Conservation (phyloP, 768 basidiomycete species). For the Chalciporus chontae region DNA sequence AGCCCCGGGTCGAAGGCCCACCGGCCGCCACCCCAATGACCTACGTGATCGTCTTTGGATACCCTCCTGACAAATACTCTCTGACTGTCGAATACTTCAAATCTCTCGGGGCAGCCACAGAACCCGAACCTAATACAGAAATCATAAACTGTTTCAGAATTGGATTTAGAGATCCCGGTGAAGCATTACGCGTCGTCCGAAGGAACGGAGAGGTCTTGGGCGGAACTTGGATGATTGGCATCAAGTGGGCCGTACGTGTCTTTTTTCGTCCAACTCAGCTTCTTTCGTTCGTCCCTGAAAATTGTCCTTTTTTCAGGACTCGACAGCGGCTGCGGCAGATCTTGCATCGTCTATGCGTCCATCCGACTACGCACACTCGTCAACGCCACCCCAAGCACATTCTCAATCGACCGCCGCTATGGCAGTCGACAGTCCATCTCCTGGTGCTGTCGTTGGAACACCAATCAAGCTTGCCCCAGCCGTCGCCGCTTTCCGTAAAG, state of each 20-base stretch:
- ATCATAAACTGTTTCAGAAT: constrained; percentile 81
- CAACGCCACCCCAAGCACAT: constrained; percentile 8
- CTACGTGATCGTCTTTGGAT: constrained; percentile 84
- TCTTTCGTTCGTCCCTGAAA: not conserved
- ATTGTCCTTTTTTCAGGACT: constrained; percentile 51
- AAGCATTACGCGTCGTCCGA: constrained; percentile 74
- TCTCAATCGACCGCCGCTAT: constrained; percentile 41
- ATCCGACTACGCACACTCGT: constrained; percentile 15
- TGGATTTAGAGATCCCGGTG: constrained; percentile 65
- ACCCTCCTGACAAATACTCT: constrained; percentile 75
- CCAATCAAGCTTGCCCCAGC: constrained; percentile 73
- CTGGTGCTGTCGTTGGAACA: constrained; percentile 53
- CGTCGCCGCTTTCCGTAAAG: constrained; percentile 64
- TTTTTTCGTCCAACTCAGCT: not conserved
- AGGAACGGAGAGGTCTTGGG: constrained; percentile 79
- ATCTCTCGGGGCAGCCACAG: constrained; percentile 67
- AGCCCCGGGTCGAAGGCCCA: constrained; percentile 24
- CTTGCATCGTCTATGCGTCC: constrained; percentile 37
- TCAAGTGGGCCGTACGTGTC: constrained; percentile 75
- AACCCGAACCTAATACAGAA: constrained; percentile 62
- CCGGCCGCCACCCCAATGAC: constrained; percentile 40
- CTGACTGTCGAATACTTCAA: constrained; percentile 71
- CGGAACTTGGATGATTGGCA: constrained; percentile 80
- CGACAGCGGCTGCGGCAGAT: constrained; percentile 51
- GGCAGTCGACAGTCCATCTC: constrained; percentile 43